Evolutionary conservation across 768 basidiomycete genomes (phyloP).

Genomic region (Amylocystis lapponica): DNA sequence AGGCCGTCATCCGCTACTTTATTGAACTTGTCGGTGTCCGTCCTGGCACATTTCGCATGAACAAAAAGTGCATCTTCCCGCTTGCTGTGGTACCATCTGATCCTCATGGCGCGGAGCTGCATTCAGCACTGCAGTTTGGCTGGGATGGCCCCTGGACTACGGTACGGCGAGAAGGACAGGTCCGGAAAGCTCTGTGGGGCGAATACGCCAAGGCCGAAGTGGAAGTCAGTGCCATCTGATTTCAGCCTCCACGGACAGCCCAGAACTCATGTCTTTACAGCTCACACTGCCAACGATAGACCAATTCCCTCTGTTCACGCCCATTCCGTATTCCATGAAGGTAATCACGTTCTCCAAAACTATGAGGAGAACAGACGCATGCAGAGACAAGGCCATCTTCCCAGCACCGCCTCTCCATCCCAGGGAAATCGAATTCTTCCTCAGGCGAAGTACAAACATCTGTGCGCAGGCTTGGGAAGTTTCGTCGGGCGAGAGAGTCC

Average conservation of each 20-base stretch:
- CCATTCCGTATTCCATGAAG: slow-evolving; percentile 11
- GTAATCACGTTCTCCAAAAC: slow-evolving; percentile 6
- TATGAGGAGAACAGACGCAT: slow-evolving; percentile 1
- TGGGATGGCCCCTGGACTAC: slow-evolving; percentile 2
- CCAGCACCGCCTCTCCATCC: slow-evolving; percentile 1
- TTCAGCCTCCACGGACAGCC: neutral
- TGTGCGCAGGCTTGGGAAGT: neutral
- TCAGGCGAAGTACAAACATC: slow-evolving; percentile 3
- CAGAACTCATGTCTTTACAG: neutral
- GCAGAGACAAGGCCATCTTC: slow-evolving; percentile 4
- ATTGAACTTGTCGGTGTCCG: slow-evolving; percentile 11
- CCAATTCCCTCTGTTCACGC: slow-evolving; percentile 4
- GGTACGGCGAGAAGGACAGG: neutral
- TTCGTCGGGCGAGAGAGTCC: neutral
- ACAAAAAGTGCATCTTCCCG: slow-evolving; percentile 1
- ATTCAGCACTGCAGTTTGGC: neutral
- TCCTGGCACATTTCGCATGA: slow-evolving; percentile 5
- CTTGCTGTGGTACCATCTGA: slow-evolving; percentile 6
- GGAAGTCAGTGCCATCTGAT: slow-evolving; percentile 3
- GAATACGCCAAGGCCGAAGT: slow-evolving; percentile 10
- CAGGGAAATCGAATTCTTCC: slow-evolving; percentile 6
- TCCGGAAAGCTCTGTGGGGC: slow-evolving; percentile 15
- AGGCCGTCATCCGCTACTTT: neutral
- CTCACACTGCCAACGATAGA: slow-evolving; percentile 5
- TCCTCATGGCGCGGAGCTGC: neutral